Evolutionary conservation across 345 rosid species (phyloP).

Genomic region (Gossypium ekmanianum): DNA sequence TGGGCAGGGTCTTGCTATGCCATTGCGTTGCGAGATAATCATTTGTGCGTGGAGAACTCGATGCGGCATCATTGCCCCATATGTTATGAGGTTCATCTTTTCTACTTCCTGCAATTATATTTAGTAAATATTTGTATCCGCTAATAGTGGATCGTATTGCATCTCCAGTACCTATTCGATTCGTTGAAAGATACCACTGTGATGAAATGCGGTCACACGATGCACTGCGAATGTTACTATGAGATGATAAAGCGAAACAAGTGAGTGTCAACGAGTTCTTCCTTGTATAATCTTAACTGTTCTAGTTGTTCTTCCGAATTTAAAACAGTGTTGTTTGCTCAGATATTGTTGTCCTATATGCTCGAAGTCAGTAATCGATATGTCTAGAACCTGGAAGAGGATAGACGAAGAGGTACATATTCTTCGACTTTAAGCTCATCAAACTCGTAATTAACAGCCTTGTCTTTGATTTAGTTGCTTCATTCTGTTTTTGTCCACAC

Average conservation of each 20-base stretch:
- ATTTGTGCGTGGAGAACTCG: constrained; percentile 87
- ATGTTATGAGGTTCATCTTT: constrained; percentile 71
- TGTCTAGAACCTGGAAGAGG: constrained; percentile 86
- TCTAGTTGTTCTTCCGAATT: constrained; percentile 1
- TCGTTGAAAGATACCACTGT: constrained; percentile 84
- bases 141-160: constrained; percentile 12
- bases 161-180: constrained; percentile 81
- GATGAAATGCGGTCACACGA: constrained; percentile 98
- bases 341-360: constrained; percentile 93
- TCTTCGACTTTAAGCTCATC: constrained; percentile 10
- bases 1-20: constrained; percentile 81
- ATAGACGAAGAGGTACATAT: constrained; percentile 82
- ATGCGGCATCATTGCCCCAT: constrained; percentile 98
- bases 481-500: not conserved
- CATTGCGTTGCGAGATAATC: constrained; percentile 55
- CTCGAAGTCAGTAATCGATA: constrained; percentile 81
- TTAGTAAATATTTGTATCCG: not conserved
- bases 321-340: constrained; percentile 8
- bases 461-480: not conserved
- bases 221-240: constrained; percentile 75
- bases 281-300: not conserved
- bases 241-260: constrained; percentile 83
- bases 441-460: not conserved
- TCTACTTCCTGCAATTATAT: not conserved
- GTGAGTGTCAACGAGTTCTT: constrained; percentile 37